These are phyloP conservation scores for Leptodermis oblonga DNA, from an alignment of 257 asterid genomes.

Conservation along the genomic window DNA sequence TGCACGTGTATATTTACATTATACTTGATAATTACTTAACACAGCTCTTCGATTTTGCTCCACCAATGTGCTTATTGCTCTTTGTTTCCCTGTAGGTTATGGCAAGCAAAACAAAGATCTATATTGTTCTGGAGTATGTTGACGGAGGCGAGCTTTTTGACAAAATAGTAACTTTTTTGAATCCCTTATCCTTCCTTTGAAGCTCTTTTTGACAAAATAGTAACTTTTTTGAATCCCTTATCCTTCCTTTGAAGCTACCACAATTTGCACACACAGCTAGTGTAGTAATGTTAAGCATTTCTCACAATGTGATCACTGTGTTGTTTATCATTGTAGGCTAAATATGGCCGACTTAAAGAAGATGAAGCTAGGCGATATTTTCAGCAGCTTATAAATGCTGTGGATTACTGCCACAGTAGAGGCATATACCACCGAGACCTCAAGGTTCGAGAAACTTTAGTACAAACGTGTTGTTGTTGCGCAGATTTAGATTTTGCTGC, in stretches of 20 bases:
- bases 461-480: background rate
- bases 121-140: constrained; percentile 71
- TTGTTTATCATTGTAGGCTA: constrained; percentile 39
- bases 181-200: constrained; percentile 1
- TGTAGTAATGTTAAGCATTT: background rate
- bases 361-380: constrained; percentile 62
- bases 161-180: constrained; percentile 51
- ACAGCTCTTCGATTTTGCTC: background rate
- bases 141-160: constrained; percentile 88
- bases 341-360: constrained; percentile 66
- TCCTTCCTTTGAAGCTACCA: constrained; percentile 1
- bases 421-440: constrained; percentile 81
- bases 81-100: constrained; percentile 44
- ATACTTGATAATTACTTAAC: no score
- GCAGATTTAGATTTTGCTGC: background rate
- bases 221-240: constrained; percentile 26
- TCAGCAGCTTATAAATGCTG: constrained; percentile 83
- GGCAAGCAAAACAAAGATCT: constrained; percentile 83
- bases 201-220: constrained; percentile 71
- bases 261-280: background rate
- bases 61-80: background rate
- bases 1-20: background rate
- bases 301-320: background rate
- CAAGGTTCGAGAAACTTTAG: constrained; percentile 38
- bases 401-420: constrained; percentile 88